A percentile compares a stretch with the other conserved stretches of the same genome.
Evolutionary conservation across 1,284 basidiomycete species (phyloP).

Genomic region (Boletus sp.): DNA sequence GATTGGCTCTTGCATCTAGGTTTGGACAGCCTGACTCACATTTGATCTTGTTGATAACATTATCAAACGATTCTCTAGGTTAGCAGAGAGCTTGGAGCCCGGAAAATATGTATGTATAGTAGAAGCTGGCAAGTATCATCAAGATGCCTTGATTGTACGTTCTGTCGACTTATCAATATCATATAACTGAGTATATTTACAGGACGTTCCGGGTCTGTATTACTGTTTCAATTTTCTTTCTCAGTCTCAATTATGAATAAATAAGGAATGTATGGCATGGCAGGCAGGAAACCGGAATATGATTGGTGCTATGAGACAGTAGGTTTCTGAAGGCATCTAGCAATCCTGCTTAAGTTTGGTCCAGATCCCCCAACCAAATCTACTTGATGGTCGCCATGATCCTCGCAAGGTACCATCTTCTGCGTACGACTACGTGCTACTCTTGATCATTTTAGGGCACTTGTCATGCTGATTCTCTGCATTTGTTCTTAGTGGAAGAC

Average conservation of each 20-base stretch:
- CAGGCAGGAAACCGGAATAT: conserved; percentile 11
- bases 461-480: neutral
- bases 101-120: conserved; percentile 21
- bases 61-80: conserved; percentile 8
- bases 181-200: neutral
- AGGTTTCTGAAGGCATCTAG: neutral
- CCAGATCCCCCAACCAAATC: conserved; percentile 18
- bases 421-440: conserved; percentile 11
- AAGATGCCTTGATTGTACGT: conserved; percentile 14
- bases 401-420: neutral
- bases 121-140: conserved; percentile 18
- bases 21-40: neutral
- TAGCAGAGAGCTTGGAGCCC: conserved; percentile 16
- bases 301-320: conserved; percentile 22
- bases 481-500: conserved; percentile 12
- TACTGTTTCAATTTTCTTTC: neutral
- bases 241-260: neutral
- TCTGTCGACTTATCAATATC: neutral
- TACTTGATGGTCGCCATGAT: too few relatives aligned
- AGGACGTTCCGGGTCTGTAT: conserved; percentile 21
- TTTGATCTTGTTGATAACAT: neutral
- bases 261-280: conserved; percentile 11
- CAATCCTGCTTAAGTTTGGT: neutral
- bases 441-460: neutral
- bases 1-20: conserved; percentile 21